Evolutionary conservation across 495 filamentous ascomycete species (phyloP).

Genomic region (Penicillium samsonianum): DNA sequence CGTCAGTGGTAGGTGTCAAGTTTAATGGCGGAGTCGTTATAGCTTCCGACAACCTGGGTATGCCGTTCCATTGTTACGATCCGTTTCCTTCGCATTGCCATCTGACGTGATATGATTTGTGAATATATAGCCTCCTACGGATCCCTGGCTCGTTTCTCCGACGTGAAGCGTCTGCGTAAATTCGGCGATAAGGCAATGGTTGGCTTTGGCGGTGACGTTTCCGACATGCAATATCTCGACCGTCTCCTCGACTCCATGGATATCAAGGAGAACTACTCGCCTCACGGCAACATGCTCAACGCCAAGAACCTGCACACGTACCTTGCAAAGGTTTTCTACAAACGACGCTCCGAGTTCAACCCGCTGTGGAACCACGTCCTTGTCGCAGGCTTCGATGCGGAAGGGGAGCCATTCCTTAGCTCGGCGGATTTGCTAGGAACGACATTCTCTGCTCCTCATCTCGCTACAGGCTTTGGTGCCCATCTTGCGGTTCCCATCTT

Average conservation of each 20-base stretch:
- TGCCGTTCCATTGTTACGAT: slow-evolving; percentile 9
- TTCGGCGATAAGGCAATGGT: slow-evolving; percentile 75
- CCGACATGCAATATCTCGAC: slow-evolving; percentile 97
- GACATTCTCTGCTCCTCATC: slow-evolving; percentile 78
- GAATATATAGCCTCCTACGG: slow-evolving; percentile 80
- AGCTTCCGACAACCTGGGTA: slow-evolving; percentile 95
- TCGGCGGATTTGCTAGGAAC: slow-evolving; percentile 91
- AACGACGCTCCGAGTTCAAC: slow-evolving; percentile 91
- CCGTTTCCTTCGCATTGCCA: neutral
- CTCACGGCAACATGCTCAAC: slow-evolving; percentile 62
- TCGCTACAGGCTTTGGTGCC: slow-evolving; percentile 92
- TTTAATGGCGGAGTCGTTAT: slow-evolving; percentile 96
- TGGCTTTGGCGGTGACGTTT: slow-evolving; percentile 91
- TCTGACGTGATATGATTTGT: slow-evolving; percentile 6
- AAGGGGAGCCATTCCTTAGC: slow-evolving; percentile 81
- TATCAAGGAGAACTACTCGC: slow-evolving; percentile 84
- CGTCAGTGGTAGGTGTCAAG: slow-evolving; percentile 90
- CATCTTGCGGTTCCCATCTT: slow-evolving; percentile 92
- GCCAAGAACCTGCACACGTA: slow-evolving; percentile 97
- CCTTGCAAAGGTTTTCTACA: slow-evolving; percentile 90
- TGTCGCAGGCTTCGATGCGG: slow-evolving; percentile 81
- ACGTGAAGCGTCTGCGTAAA: slow-evolving; percentile 83
- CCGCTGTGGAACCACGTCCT: slow-evolving; percentile 95
- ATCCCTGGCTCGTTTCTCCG: slow-evolving; percentile 92
- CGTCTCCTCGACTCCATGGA: slow-evolving; percentile 82